A percentile compares a stretch with the other conserved stretches of the same genome.
Evolutionary conservation across 2,329 filamentous ascomycete species (phyloP).

Genomic region (Fusarium anguioides): DNA sequence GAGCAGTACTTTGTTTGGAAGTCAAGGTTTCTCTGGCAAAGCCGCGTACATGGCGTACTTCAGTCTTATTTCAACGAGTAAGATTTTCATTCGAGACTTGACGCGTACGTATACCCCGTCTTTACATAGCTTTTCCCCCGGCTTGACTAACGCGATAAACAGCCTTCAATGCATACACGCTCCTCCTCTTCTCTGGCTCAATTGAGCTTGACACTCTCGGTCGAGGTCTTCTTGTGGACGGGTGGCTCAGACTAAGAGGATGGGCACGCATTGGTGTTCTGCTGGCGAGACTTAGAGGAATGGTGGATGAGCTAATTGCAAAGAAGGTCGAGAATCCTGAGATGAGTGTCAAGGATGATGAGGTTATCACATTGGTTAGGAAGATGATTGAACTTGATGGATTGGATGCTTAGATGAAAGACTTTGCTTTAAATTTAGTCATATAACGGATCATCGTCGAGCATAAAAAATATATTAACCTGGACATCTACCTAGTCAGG

Average conservation of each 20-base stretch:
- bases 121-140: background rate
- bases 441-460: background rate
- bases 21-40: conserved; percentile 79
- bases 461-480: background rate
- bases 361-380: conserved; percentile 81
- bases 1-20: conserved; percentile 84
- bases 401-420: conserved; percentile 68
- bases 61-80: conserved; percentile 89
- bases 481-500: background rate
- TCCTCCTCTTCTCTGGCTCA: conserved; percentile 87
- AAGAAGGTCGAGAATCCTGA: conserved; percentile 82
- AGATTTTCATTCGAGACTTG: conserved; percentile 90
- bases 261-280: conserved; percentile 96
- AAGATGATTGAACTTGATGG: conserved; percentile 91
- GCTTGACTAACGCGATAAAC: conserved; percentile 9
- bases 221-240: conserved; percentile 88
- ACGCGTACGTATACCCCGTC: conserved; percentile 72
- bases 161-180: conserved; percentile 89
- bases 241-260: conserved; percentile 85
- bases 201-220: conserved; percentile 90
- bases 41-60: conserved; percentile 90
- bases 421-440: background rate
- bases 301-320: conserved; percentile 88
- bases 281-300: conserved; percentile 81
- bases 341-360: conserved; percentile 66